Percentiles rank a stretch among this genome's conserved stretches.
These are phyloP conservation scores for Lentinula boryana DNA, from an alignment of 768 basidiomycete species.

Conservation along the genomic window DNA sequence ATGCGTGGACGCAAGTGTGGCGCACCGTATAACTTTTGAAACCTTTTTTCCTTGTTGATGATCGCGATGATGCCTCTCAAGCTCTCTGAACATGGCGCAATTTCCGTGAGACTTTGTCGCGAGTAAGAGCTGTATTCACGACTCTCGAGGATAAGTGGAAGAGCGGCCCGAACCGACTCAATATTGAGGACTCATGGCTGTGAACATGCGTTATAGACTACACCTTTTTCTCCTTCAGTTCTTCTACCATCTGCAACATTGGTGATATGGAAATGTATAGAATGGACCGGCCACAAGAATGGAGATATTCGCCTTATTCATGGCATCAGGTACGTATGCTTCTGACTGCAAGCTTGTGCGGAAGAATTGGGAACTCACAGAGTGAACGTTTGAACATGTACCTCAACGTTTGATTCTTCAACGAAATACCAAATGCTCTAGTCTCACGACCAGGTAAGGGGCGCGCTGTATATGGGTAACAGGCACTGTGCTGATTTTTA, in stretches of 20 bases:
- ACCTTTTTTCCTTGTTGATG: too few relatives aligned
- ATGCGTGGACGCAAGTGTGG: too few relatives aligned
- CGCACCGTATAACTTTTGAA: too few relatives aligned
- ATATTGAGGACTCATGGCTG: neutral
- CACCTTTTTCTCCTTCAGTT: neutral
- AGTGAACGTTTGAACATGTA: neutral
- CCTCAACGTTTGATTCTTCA: too few relatives aligned
- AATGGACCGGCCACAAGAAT: neutral
- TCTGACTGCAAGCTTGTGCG: neutral
- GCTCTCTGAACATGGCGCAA: too few relatives aligned
- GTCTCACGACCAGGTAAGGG: slow-evolving; percentile 82
- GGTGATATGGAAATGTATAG: neutral
- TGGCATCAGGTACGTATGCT: slow-evolving; percentile 70
- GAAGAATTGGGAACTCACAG: slow-evolving; percentile 9
- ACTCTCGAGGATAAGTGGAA: neutral
- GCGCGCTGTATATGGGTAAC: neutral
- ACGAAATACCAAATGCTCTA: slow-evolving; percentile 19
- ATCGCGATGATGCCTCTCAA: too few relatives aligned
- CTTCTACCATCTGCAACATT: neutral
- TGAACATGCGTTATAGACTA: neutral
- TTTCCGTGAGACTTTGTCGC: too few relatives aligned
- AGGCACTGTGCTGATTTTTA: slow-evolving; percentile 14
- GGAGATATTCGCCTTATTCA: slow-evolving; percentile 41
- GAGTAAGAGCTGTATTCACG: too few relatives aligned
- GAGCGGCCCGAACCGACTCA: neutral